Conservation (phyloP, 2,329 filamentous ascomycete species). For the Penicillium freii region DNA sequence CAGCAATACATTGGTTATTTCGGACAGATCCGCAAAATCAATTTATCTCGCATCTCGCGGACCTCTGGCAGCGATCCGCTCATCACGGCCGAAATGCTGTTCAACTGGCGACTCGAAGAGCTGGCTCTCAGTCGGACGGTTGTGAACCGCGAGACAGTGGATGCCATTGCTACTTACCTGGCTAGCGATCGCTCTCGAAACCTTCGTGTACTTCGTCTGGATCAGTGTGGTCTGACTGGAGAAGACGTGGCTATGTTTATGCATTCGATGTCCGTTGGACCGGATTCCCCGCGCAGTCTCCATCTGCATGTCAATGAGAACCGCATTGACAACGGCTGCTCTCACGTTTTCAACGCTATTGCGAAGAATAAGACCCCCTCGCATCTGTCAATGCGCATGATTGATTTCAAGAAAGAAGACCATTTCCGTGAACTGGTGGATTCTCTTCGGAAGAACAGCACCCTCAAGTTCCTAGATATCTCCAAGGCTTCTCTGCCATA, state of each 20-base stretch:
- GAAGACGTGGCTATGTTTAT: slow-evolving; percentile 64
- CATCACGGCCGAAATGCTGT: slow-evolving; percentile 63
- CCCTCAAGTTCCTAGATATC: slow-evolving; percentile 64
- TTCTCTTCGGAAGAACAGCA: slow-evolving; percentile 61
- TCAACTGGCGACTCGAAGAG: slow-evolving; percentile 66
- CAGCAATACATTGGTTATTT: slow-evolving; percentile 67
- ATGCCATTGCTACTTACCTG: slow-evolving; percentile 65
- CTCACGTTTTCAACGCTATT: slow-evolving; percentile 45
- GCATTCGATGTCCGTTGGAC: slow-evolving; percentile 57
- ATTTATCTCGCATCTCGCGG: slow-evolving; percentile 63
- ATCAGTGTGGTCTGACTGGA: slow-evolving; percentile 66
- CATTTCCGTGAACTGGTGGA: slow-evolving; percentile 63
- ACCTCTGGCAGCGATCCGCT: slow-evolving; percentile 63
- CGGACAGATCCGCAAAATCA: slow-evolving; percentile 63
- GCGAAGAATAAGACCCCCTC: slow-evolving; percentile 58
- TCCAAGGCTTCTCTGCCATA: slow-evolving; percentile 68
- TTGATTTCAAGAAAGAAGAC: slow-evolving; percentile 66
- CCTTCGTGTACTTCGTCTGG: slow-evolving; percentile 61
- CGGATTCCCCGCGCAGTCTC: slow-evolving; percentile 54
- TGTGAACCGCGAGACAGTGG: slow-evolving; percentile 62
- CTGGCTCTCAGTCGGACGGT: slow-evolving; percentile 63
- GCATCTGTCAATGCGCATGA: slow-evolving; percentile 64
- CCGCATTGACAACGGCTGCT: slow-evolving; percentile 46
- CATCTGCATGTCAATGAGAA: slow-evolving; percentile 67
- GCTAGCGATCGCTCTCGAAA: slow-evolving; percentile 59